Evolutionary conservation across 768 basidiomycete genomes (phyloP), one percentile per base, ranked within the genome.

Genomic region (Amanita muscaria): DNA sequence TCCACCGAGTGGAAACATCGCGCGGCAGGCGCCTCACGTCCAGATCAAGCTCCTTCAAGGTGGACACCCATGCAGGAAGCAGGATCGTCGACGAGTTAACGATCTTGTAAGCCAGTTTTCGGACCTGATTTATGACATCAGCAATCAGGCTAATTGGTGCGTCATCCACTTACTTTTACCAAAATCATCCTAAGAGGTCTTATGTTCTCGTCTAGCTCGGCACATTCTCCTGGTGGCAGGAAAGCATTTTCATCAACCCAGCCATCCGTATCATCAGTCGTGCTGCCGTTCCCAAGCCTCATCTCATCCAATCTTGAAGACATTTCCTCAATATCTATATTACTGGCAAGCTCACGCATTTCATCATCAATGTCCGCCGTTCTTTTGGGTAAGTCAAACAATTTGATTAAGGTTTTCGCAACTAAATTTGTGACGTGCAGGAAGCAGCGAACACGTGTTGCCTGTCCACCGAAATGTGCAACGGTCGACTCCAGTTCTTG

Each of bases 1-100:
- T 66, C 68, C 66, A 70, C 0, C 57, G 49, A 0, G 65, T 69
- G 3, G 44, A 21, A 1, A 72, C 62, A 47, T 73, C 63, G 2
- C 60, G 55, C 1, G 67, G 67, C 49, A 70, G 63, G 19, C 18
- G 2, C 0, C 63, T 35, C 4, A 35, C 46, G 0, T 10, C 15
- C n/a, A 47, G 50, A 15, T 15, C 19, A 21, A 25, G n/a, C 11
- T 16, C 38, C 38, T 42, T 23, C 15, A 30, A 3, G 4, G 31
- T 42, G 5, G 3, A 18, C 5, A 18, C 3, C 59, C 59, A 61
- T 40, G 33, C 3, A 0, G 53, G 56, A 1, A 52, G 35, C 16
- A 55, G 14, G 14, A 58, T 44, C 1, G 53, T 59, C 0, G 56
- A 44, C 5, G 52, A 61, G 39, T 60, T 55, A 21, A 55, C 58